Evolutionary conservation across 495 filamentous ascomycete species (phyloP), one percentile per base, ranked within the genome.

Genomic region (Penicillium crystallinum): DNA sequence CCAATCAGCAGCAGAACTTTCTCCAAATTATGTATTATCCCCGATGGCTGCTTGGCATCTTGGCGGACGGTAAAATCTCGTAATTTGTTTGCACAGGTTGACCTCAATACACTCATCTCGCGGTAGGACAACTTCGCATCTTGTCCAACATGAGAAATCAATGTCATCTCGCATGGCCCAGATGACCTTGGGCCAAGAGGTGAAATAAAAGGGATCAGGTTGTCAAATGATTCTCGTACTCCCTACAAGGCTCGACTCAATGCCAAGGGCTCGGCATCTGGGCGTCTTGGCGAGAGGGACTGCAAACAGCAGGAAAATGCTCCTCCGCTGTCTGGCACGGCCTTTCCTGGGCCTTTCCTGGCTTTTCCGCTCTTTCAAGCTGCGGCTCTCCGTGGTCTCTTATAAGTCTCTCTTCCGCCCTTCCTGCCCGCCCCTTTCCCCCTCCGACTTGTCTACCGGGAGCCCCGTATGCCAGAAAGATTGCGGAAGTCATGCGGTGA

Each of bases 241-340:
- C 47, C 38, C 25, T 39, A 31, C 47, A 44, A 37, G 31, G 30
- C 53, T 54, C 43, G 39, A 36, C 49, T 64, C 46, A 29, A 66
- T 67, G 68, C 71, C 69, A 71, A 74, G 71, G 62, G 59, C 69
- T 73, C 68, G 69, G 71, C 69, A 67, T 60, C 71, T 72, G 64
- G 69, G 71, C 71, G 62, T 52, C 71, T 74, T 74, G 71, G 71
- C 71, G 63, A 58, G 59, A 56, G 53, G 49, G 27, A 44, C 57
- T 63, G 60, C 61, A 67, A 63, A 56, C 53, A 58, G 57, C 41
- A 59, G 57, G 52, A 53, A n/a, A 55, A 29, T 51, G 39, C 46
- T 56, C 47, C 54, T 71, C 66, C 67, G 69, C 69, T 52, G 54
- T 54, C 54, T 53, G 56, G 45, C 50, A 31, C 54, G 55, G 52